Conservation (phyloP, 2,329 filamentous ascomycete genomes). For the Colletotrichum sp. region DNA sequence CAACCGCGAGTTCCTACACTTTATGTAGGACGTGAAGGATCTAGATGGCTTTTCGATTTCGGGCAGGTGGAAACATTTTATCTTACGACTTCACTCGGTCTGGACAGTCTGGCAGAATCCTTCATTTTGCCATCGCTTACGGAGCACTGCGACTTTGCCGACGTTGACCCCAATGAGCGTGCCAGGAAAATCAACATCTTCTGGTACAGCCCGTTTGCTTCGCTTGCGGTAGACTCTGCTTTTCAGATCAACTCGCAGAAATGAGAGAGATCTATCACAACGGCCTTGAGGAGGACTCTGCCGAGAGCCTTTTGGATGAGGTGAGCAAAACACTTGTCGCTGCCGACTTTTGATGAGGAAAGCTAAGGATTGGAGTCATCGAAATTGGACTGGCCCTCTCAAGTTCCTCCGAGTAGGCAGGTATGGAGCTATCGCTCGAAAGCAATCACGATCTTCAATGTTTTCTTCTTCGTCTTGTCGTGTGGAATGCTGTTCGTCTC, state of each 20-base stretch:
- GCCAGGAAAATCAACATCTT: background rate
- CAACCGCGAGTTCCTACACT: background rate
- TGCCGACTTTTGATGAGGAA: background rate
- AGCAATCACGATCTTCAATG: background rate
- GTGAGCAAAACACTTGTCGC: background rate
- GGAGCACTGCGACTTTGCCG: background rate
- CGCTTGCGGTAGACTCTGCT: background rate
- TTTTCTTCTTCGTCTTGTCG: background rate
- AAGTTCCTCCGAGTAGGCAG: background rate
- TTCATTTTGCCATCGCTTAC: background rate
- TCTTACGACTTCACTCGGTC: background rate
- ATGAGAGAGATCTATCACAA: constrained; percentile 8
- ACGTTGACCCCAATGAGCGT: background rate
- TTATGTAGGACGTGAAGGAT: background rate
- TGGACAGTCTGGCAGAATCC: background rate
- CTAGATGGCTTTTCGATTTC: background rate
- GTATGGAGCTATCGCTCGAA: background rate
- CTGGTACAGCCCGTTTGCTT: background rate
- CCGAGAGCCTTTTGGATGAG: background rate
- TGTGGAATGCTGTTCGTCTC: background rate
- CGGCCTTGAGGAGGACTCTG: background rate
- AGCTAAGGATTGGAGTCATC: background rate
- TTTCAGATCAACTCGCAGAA: background rate
- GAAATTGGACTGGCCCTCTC: background rate
- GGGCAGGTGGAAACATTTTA: background rate